phyloP scores from a whole-genome alignment of 768 basidiomycete genomes.

The Hebeloma cylindrosporum region DNA sequence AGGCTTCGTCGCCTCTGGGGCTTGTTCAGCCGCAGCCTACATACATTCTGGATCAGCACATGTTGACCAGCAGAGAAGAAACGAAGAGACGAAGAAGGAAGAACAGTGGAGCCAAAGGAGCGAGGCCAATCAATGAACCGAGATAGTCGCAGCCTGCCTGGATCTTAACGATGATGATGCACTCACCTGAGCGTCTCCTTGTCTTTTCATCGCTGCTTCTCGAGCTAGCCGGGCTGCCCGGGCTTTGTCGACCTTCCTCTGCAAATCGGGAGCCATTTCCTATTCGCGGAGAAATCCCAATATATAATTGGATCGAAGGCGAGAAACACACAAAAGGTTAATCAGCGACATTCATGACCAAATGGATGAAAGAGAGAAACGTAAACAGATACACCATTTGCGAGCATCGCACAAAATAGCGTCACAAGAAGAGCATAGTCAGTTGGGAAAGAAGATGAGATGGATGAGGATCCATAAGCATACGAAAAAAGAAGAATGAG shows the following conservation, averaged over 20 bases:
- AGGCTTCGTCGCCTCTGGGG: slow-evolving; percentile 41
- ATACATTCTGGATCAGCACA: slow-evolving; percentile 3
- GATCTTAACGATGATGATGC: slow-evolving; percentile 9
- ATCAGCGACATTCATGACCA: too few species aligned
- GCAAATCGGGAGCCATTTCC: slow-evolving; percentile 66
- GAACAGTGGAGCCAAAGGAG: slow-evolving; percentile 4
- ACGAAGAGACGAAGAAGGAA: not conserved
- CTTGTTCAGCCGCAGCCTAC: slow-evolving; percentile 28
- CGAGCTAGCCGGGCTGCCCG: slow-evolving; percentile 51
- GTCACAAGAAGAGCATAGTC: too few species aligned
- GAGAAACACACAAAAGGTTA: slow-evolving; percentile 11
- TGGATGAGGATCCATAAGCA: too few species aligned
- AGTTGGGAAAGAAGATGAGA: too few species aligned
- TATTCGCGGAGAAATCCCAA: slow-evolving; percentile 23
- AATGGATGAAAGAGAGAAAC: too few species aligned
- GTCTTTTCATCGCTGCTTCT: slow-evolving; percentile 54
- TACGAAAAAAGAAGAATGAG: not conserved
- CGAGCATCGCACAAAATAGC: too few species aligned
- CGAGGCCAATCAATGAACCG: not conserved
- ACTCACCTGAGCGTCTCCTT: slow-evolving; percentile 53
- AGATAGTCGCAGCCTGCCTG: not conserved
- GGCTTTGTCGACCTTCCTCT: slow-evolving; percentile 60
- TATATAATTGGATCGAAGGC: slow-evolving; percentile 5
- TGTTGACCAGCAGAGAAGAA: not conserved
- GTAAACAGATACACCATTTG: too few species aligned